Evolutionary conservation across 2,329 filamentous ascomycete genomes (phyloP).

Genomic region (Cladorrhinum sp.): DNA sequence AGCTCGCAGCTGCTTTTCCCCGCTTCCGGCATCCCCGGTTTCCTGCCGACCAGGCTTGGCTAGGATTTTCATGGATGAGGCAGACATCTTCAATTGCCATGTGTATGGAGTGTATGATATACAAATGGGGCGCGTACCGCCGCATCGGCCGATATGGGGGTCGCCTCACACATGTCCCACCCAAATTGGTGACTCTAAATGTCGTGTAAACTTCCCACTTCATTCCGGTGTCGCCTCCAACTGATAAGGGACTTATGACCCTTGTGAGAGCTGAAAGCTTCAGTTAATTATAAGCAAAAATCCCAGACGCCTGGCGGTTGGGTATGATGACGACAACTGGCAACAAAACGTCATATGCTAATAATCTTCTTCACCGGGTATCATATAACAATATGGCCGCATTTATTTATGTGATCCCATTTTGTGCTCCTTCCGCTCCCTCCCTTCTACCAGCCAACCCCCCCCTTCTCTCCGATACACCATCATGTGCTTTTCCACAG

Average conservation of each 20-base stretch:
- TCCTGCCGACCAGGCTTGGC: background rate
- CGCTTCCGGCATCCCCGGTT: slow-evolving; percentile 3
- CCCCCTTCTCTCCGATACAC: too few relatives aligned
- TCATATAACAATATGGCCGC: background rate
- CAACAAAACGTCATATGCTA: background rate
- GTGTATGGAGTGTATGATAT: too few relatives aligned
- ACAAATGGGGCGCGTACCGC: background rate
- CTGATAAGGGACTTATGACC: background rate
- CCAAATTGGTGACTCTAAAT: background rate
- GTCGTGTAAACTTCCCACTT: background rate
- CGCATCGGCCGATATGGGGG: background rate
- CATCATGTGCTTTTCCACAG: too few relatives aligned
- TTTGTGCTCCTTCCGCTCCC: too few relatives aligned
- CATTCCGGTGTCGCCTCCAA: background rate
- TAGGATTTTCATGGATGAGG: too few relatives aligned
- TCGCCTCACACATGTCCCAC: background rate
- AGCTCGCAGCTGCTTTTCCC: slow-evolving; percentile 3
- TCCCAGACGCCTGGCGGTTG: background rate
- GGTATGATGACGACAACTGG: background rate
- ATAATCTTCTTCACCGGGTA: background rate
- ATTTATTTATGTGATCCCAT: background rate
- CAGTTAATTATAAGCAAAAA: background rate
- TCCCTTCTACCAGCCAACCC: too few relatives aligned
- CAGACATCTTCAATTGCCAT: background rate
- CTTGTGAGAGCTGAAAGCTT: too few relatives aligned